A percentile compares a stretch with the other conserved stretches of the same genome.
phyloP scores from a whole-genome alignment of 2,329 filamentous ascomycete species.

The Teratosphaeria gauchensis region DNA sequence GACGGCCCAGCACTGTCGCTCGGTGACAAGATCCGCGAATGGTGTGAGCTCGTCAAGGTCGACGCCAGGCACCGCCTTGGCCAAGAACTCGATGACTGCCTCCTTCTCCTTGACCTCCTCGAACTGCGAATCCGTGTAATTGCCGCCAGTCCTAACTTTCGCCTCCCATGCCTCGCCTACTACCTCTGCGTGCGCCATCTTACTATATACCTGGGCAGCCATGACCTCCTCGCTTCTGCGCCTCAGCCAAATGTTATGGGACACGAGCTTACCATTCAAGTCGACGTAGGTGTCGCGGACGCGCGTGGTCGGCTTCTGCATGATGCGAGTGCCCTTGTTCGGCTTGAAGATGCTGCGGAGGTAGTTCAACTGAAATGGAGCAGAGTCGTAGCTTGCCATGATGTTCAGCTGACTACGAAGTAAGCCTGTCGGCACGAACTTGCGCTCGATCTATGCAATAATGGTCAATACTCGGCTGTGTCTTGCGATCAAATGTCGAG shows the following conservation, averaged over 20 bases:
- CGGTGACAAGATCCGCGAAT: conserved; percentile 4
- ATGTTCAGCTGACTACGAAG: not conserved
- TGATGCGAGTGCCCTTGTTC: not conserved
- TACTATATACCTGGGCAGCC: not conserved
- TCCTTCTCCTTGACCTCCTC: conserved; percentile 5
- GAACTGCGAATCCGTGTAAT: conserved; percentile 9
- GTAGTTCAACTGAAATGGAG: not conserved
- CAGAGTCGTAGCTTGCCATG: not conserved
- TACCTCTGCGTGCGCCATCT: not conserved
- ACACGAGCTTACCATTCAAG: conserved; percentile 2
- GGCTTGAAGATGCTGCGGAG: not conserved
- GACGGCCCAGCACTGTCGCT: conserved; percentile 7
- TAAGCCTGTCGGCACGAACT: conserved; percentile 4
- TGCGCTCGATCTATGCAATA: conserved; percentile 9
- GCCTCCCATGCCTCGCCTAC: conserved; percentile 7
- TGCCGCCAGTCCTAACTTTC: conserved; percentile 9
- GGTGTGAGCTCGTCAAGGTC: not conserved
- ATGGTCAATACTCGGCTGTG: not conserved
- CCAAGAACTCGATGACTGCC: not conserved
- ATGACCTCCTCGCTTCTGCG: not conserved
- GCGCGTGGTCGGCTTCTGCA: conserved; percentile 1
- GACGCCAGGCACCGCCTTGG: not conserved
- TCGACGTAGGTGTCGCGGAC: conserved; percentile 14
- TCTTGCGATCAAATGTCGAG: not conserved
- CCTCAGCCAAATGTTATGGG: conserved; percentile 11